Evolutionary conservation across 164 flowering plant species (phyloP), one percentile per base, ranked within the genome.

Genomic region (Tetracentron sinense): DNA sequence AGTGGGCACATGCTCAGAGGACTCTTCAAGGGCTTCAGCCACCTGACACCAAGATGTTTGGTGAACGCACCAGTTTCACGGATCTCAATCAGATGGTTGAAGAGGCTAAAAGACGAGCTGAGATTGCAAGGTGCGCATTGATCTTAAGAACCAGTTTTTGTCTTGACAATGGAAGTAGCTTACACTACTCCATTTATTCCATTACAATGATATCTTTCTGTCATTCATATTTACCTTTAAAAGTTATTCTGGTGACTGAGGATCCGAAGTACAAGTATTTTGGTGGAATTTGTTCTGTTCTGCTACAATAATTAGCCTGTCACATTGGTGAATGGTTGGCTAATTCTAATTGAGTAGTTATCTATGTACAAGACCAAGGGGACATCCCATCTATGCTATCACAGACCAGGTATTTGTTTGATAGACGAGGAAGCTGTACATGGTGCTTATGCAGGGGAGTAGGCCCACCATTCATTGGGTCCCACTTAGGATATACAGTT

Each of bases 11-110:
- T 77, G 96, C 95, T 57, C 91, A 90, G 63, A 81, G 96, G 71
- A 92, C 96, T 35, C 82, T 93, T 65, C 97, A 93, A 56, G 98
- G 97, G 23, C 65, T 94, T 72, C 86, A 86, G 38, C 74, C 87
- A 56, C 92, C 98, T 6, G 98, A 93, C 54, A 77, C 86, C 56
- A 83, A 82, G 72, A 79, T 85, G 87, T 86, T 88, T 60, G 61
- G 56, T 49, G 95, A 88, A 15, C 75, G 85, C 51, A 70, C 83
- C 59, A 82, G 73, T 68, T 77, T 85, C 67, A 77, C 80, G 0
- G 98, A 94, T 47, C 87, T 92, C 67, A 89, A 86, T 70, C 88
- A 90, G 56, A 87, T 94, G 87, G 98, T 97, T 30, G 98, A 94
- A 71, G 97, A 94, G 73, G 97, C 98, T 26, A 88, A 85, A 75